Evolutionary conservation across 2,329 filamentous ascomycete species (phyloP).

Genomic region (Neofusicoccum ribis): DNA sequence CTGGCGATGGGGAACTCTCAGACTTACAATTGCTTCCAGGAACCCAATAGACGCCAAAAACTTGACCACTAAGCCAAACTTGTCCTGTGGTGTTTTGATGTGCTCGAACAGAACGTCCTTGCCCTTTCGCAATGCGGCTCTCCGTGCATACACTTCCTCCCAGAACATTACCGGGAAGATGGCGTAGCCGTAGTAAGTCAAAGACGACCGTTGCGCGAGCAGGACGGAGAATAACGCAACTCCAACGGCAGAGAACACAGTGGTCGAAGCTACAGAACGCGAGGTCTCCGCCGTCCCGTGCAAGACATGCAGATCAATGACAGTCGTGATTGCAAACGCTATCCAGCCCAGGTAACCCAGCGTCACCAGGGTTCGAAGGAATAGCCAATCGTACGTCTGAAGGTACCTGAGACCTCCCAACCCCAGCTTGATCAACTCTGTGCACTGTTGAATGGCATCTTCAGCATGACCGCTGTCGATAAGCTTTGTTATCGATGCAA

Average conservation of each 20-base stretch:
- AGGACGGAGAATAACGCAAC: slow-evolving; percentile 77
- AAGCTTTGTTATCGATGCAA: slow-evolving; percentile 66
- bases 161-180: slow-evolving; percentile 94
- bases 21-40: slow-evolving; percentile 68
- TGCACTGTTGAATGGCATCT: slow-evolving; percentile 76
- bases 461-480: slow-evolving; percentile 69
- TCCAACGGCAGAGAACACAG: slow-evolving; percentile 75
- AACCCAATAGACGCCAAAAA: slow-evolving; percentile 68
- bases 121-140: slow-evolving; percentile 68
- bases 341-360: slow-evolving; percentile 95
- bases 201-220: slow-evolving; percentile 73
- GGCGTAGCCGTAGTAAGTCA: slow-evolving; percentile 86
- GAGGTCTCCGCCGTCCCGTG: slow-evolving; percentile 66
- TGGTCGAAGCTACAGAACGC: slow-evolving; percentile 59
- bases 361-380: slow-evolving; percentile 84
- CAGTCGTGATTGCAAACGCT: slow-evolving; percentile 83
- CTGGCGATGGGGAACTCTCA: background rate
- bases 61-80: slow-evolving; percentile 64
- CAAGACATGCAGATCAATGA: slow-evolving; percentile 84
- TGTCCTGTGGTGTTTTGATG: slow-evolving; percentile 60
- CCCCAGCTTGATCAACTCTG: slow-evolving; percentile 72
- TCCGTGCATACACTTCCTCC: slow-evolving; percentile 87
- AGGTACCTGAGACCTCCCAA: slow-evolving; percentile 87
- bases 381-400: slow-evolving; percentile 98
- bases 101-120: slow-evolving; percentile 68